Percentiles rank a stretch among this genome's conserved stretches.
Evolutionary conservation across 345 rosid genomes (phyloP).

Genomic region (Salix brachista): DNA sequence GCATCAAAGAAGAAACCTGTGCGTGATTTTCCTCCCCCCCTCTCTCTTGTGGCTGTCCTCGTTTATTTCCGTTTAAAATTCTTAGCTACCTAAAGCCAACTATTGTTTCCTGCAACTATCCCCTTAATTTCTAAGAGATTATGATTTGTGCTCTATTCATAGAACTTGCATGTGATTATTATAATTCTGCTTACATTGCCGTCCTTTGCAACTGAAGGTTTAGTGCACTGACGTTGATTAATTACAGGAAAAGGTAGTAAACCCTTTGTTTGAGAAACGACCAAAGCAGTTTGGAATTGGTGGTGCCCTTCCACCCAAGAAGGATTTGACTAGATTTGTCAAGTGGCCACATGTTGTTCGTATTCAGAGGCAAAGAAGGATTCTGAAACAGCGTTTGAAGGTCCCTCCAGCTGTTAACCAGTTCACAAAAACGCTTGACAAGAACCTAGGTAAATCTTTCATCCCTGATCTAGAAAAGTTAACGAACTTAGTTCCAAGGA

Average conservation of each 20-base stretch:
- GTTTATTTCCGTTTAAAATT: no score
- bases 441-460: constrained; percentile 51
- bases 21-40: not conserved
- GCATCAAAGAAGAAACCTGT: constrained; percentile 23
- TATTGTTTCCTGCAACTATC: no score
- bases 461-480: not conserved
- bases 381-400: constrained; percentile 74
- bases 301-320: constrained; percentile 83
- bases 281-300: constrained; percentile 83
- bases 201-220: not conserved
- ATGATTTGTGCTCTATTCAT: not conserved
- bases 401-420: constrained; percentile 78
- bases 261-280: constrained; percentile 73
- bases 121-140: not conserved
- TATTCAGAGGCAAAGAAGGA: constrained; percentile 71
- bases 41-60: not conserved
- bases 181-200: not conserved
- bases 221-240: not conserved
- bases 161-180: not conserved
- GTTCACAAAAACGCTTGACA: constrained; percentile 86
- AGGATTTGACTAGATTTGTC: constrained; percentile 61
- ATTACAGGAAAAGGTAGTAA: constrained; percentile 51
- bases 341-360: constrained; percentile 63
- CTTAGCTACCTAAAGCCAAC: no score
- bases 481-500: no score